Conservation (phyloP, 169 alveolate species). For the Plasmodium reichenowi region DNA sequence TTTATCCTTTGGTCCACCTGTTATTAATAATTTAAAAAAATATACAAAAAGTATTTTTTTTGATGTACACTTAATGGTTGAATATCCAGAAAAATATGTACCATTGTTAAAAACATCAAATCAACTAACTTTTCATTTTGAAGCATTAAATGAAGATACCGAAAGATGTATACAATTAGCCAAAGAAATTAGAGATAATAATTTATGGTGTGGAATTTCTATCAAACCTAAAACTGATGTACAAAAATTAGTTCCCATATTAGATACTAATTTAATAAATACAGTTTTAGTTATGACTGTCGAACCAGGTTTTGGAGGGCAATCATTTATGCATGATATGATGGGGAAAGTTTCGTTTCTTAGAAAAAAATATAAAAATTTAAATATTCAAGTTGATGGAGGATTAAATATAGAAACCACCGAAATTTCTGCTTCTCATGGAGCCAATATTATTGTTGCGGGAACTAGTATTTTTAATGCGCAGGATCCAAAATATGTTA, state of each 20-base stretch:
- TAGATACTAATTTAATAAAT: constrained; percentile 79
- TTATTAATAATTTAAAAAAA: constrained; percentile 84
- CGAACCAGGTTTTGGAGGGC: constrained; percentile 95
- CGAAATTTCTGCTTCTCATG: constrained; percentile 86
- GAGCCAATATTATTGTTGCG: constrained; percentile 91
- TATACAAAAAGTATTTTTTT: constrained; percentile 81
- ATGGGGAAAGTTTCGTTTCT: constrained; percentile 86
- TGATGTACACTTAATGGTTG: constrained; percentile 91
- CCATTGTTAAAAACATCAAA: constrained; percentile 86
- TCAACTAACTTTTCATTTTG: constrained; percentile 89
- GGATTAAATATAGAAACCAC: constrained; percentile 88
- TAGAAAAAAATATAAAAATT: constrained; percentile 79
- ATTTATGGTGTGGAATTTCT: constrained; percentile 67
- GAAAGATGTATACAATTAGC: constrained; percentile 61
- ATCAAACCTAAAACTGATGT: constrained; percentile 57
- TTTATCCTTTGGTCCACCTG: constrained; percentile 89
- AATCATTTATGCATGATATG: constrained; percentile 89
- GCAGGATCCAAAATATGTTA: constrained; percentile 75
- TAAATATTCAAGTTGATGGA: constrained; percentile 90
- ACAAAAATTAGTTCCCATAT: constrained; percentile 56
- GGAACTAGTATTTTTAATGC: constrained; percentile 87
- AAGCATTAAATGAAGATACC: constrained; percentile 80
- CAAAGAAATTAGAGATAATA: constrained; percentile 29
- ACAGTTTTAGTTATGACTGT: constrained; percentile 92
- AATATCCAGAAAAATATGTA: constrained; percentile 89